Evolutionary conservation across 2,329 filamentous ascomycete species (phyloP).

Genomic region (Rhexocercosporidium sp.): DNA sequence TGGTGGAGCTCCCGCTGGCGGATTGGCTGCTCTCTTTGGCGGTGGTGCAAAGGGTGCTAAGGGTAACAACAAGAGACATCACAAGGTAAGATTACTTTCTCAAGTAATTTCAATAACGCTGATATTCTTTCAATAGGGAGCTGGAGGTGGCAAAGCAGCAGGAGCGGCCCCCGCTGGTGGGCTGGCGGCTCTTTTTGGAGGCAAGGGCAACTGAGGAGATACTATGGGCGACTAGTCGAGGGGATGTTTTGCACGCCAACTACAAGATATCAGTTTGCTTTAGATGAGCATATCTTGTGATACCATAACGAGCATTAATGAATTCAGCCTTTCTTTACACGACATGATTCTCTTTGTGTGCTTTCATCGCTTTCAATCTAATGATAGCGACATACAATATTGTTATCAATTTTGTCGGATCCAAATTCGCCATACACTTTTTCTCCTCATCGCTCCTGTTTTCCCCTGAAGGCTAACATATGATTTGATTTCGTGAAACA

Average conservation of each 20-base stretch:
- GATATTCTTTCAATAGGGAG: not conserved
- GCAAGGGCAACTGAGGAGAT: not conserved
- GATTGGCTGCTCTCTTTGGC: not conserved
- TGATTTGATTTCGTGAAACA: no score
- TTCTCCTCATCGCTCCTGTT: no score
- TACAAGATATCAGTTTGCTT: not conserved
- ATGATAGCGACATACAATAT: no score
- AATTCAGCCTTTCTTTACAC: not conserved
- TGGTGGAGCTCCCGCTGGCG: not conserved
- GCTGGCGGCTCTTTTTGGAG: constrained; percentile 16
- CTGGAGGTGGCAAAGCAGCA: not conserved
- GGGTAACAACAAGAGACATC: not conserved
- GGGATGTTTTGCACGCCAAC: not conserved
- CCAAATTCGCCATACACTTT: no score
- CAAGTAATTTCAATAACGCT: no score
- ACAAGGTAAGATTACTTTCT: not conserved
- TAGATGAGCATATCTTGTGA: not conserved
- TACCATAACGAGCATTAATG: not conserved
- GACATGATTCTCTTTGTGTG: not conserved
- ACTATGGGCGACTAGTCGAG: not conserved
- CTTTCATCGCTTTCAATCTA: not conserved
- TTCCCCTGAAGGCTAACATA: no score
- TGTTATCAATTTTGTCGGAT: no score
- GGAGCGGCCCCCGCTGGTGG: not conserved
- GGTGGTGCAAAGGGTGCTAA: not conserved